phyloP scores from a whole-genome alignment of 768 basidiomycete genomes.

The Xerocomellus dryophilus region DNA sequence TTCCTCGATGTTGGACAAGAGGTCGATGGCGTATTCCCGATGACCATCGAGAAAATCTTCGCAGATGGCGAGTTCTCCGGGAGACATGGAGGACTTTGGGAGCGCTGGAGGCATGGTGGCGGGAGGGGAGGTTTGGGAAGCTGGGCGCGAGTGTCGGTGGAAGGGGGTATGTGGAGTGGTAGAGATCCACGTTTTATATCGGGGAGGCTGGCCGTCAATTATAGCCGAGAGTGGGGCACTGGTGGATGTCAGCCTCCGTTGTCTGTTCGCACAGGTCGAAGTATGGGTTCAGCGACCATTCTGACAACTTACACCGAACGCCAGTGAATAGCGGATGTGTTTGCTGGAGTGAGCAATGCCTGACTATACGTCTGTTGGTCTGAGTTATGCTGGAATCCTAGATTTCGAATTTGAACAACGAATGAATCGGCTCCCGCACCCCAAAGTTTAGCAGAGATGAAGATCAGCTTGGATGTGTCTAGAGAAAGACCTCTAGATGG shows the following conservation, averaged over 20 bases:
- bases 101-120: background rate
- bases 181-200: background rate
- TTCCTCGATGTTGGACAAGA: conserved; percentile 9
- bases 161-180: background rate
- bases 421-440: too few species aligned
- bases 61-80: conserved; percentile 12
- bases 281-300: background rate
- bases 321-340: too few species aligned
- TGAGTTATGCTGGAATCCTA: too few species aligned
- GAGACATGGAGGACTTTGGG: conserved; percentile 8
- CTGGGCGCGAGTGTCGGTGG: background rate
- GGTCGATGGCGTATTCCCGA: conserved; percentile 5
- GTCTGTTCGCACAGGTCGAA: background rate
- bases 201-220: conserved; percentile 7
- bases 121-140: background rate
- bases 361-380: too few species aligned
- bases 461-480: too few species aligned
- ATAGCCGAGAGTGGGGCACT: background rate
- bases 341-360: too few species aligned
- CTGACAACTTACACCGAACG: background rate
- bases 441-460: too few species aligned
- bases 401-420: too few species aligned
- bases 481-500: too few species aligned
- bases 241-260: conserved; percentile 4
- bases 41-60: conserved; percentile 13